These are phyloP conservation scores for Voacanga thouarsii DNA, from an alignment of 257 asterid species.

Conservation along the genomic window DNA sequence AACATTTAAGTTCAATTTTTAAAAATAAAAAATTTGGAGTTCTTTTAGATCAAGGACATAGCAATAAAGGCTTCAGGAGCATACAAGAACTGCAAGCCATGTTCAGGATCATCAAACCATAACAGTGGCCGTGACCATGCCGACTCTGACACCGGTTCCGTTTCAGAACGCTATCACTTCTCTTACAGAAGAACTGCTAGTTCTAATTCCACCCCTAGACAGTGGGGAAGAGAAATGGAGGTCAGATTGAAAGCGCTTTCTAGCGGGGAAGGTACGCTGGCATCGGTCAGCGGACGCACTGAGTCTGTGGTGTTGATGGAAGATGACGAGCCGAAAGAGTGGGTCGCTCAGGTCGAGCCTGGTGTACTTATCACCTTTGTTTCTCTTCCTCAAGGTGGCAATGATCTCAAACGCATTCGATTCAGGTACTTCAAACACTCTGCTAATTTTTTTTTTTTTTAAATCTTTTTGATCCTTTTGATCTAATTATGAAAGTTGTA, in stretches of 20 bases:
- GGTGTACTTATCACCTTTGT: constrained; percentile 90
- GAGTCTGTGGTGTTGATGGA: constrained; percentile 73
- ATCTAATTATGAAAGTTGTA: constrained; percentile 42
- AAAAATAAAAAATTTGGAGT: too few species aligned
- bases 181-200: constrained; percentile 62
- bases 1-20: too few species aligned
- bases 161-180: constrained; percentile 61
- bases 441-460: constrained; percentile 14
- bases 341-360: constrained; percentile 99
- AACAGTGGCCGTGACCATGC: constrained; percentile 33
- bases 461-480: constrained; percentile 13
- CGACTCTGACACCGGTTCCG: constrained; percentile 64
- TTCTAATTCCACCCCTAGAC: constrained; percentile 51
- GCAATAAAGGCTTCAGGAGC: constrained; percentile 97
- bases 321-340: constrained; percentile 83
- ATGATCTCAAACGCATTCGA: constrained; percentile 83
- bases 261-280: constrained; percentile 85
- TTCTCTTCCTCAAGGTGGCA: constrained; percentile 81
- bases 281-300: constrained; percentile 77
- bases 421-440: constrained; percentile 55
- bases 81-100: constrained; percentile 83
- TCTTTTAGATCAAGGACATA: constrained; percentile 72
- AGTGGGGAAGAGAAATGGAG: constrained; percentile 63
- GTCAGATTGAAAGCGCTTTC: constrained; percentile 67
- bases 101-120: constrained; percentile 62